Evolutionary conservation across 2,329 filamentous ascomycete genomes (phyloP), one percentile per base, ranked within the genome.

Genomic region (Botrytis medusae): DNA sequence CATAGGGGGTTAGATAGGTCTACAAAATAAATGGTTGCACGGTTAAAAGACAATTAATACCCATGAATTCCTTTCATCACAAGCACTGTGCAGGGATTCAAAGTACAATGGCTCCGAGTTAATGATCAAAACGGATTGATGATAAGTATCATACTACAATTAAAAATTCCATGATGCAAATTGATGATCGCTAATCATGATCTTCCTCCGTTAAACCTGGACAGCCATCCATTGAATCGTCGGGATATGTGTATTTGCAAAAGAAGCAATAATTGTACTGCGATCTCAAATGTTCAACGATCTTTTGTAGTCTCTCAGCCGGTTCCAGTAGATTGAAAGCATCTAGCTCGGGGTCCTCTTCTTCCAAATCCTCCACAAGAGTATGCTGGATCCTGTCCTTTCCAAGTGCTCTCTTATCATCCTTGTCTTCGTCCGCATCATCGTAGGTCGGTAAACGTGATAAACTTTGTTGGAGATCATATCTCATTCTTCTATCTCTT

Each of bases 191-290:
- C 79, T 74, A 88, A 77, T 91, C 89, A 75, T 91, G 89, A 78
- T 98, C 95, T 79, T 97, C 94, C 82, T 98, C 96, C 0, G 90
- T 92, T 51, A 91, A 72, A 0, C 96, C 96, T 0, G 96, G 95
- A 85, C 96, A 99, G 0, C 93, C 95, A 20, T 96, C 93, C 91
- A 98, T 91, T 51, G 84, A 83, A 51, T 84, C 84, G 79, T 94
- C 90, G 0, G 90, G 88, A 81, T 98, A 99, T 70, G 85, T 85
- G 82, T 88, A 92, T 82, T 98, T 98, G 83, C 96, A 99, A 93
- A 95, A 99, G 81, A 98, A 97, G 84, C 96, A 99, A 81, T 99
- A 99, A 62, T 86, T 83, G 79, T 94, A 89, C 79, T 88, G 87
- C 67, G 89, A 85, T 54, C 96, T 88, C 71, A 99, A 82, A 82